Percentiles rank a stretch among this genome's conserved stretches.
phyloP scores from a whole-genome alignment of 768 basidiomycete genomes.

The Boletus subcaerulescens region DNA sequence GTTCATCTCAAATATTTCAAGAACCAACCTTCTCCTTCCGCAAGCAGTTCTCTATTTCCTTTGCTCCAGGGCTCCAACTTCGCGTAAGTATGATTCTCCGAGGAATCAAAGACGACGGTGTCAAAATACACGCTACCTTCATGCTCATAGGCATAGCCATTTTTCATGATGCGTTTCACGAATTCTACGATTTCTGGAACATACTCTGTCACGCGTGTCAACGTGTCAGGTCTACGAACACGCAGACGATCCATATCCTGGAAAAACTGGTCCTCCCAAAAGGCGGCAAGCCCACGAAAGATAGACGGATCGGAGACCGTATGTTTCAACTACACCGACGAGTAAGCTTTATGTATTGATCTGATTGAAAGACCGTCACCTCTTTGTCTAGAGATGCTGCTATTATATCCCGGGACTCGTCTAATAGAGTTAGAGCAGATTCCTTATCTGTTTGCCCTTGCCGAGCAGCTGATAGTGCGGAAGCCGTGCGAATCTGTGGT shows the following conservation, averaged over 20 bases:
- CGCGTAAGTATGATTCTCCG: slow-evolving; percentile 79
- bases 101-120: slow-evolving; percentile 74
- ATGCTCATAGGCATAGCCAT: slow-evolving; percentile 73
- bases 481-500: slow-evolving; percentile 45
- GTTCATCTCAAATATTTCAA: slow-evolving; percentile 1
- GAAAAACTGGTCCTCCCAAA: slow-evolving; percentile 91
- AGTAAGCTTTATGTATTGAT: slow-evolving; percentile 4
- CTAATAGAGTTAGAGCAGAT: slow-evolving; percentile 57
- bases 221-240: slow-evolving; percentile 82
- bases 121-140: slow-evolving; percentile 92
- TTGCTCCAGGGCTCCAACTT: slow-evolving; percentile 97
- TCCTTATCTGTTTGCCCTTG: slow-evolving; percentile 40
- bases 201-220: slow-evolving; percentile 96
- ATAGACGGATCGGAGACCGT: slow-evolving; percentile 86
- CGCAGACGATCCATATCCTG: slow-evolving; percentile 87
- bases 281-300: slow-evolving; percentile 74
- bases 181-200: slow-evolving; percentile 92
- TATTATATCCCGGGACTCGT: slow-evolving; percentile 75
- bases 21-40: slow-evolving; percentile 82
- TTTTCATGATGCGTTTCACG: slow-evolving; percentile 78
- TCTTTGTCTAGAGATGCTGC: slow-evolving; percentile 70
- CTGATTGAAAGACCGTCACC: slow-evolving; percentile 39
- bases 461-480: slow-evolving; percentile 53
- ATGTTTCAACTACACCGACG: slow-evolving; percentile 55
- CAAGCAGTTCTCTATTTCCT: slow-evolving; percentile 84